Percentiles rank a stretch among this genome's conserved stretches.
phyloP scores from a whole-genome alignment of 495 filamentous ascomycete genomes.

The Talaromyces trachyspermus region DNA sequence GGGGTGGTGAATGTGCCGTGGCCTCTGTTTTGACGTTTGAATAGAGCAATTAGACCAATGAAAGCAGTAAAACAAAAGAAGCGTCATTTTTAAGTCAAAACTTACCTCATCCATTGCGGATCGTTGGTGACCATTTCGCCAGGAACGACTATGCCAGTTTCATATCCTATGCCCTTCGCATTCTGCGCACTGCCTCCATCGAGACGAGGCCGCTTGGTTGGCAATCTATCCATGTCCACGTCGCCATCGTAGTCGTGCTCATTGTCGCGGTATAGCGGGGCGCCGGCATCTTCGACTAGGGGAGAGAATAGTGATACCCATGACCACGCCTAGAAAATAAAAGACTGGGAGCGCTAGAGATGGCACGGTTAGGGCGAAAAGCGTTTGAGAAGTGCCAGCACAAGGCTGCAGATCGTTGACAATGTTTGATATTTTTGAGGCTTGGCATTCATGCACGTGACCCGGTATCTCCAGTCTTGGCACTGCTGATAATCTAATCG shows the following conservation, averaged over 20 bases:
- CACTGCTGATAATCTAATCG: too few relatives aligned
- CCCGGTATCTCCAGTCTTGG: too few relatives aligned
- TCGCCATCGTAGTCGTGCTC: slow-evolving; percentile 53
- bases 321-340: slow-evolving; percentile 19
- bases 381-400: too few relatives aligned
- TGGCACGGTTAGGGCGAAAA: too few relatives aligned
- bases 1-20: slow-evolving; percentile 70
- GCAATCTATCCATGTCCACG: slow-evolving; percentile 41
- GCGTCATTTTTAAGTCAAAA: slow-evolving; percentile 10
- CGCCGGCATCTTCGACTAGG: slow-evolving; percentile 30
- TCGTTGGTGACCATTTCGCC: slow-evolving; percentile 84
- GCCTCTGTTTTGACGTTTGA: slow-evolving; percentile 42
- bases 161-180: background rate
- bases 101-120: slow-evolving; percentile 92
- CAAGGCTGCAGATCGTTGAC: too few relatives aligned
- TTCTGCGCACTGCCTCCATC: background rate
- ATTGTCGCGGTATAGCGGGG: slow-evolving; percentile 18
- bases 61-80: slow-evolving; percentile 1
- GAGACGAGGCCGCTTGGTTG: slow-evolving; percentile 5
- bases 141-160: slow-evolving; percentile 55
- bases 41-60: slow-evolving; percentile 9
- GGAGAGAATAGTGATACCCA: slow-evolving; percentile 81
- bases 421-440: too few relatives aligned
- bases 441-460: too few relatives aligned
- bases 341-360: background rate